Conservation (phyloP, 2,329 filamentous ascomycete species). For the Neonectria neomacrospora region DNA sequence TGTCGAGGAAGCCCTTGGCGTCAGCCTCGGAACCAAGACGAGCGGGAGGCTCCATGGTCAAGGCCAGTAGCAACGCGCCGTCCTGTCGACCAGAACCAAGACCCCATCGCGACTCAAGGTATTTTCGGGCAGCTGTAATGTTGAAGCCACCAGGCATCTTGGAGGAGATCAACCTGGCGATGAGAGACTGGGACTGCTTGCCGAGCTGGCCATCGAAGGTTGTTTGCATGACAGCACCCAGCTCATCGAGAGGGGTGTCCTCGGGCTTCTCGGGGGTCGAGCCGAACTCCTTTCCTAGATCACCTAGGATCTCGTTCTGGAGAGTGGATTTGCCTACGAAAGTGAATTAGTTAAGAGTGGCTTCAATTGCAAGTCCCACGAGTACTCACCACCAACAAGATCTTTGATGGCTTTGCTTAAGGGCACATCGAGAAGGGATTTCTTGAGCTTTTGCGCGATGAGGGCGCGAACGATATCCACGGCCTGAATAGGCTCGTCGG, state of each 20-base stretch:
- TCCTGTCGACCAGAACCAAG: constrained; percentile 89
- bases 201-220: constrained; percentile 99
- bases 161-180: constrained; percentile 94
- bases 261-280: constrained; percentile 98
- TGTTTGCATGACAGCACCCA: constrained; percentile 93
- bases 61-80: constrained; percentile 84
- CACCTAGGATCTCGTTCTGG: constrained; percentile 98
- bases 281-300: constrained; percentile 97
- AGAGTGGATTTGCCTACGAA: constrained; percentile 91
- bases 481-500: constrained; percentile 87
- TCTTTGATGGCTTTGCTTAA: constrained; percentile 98
- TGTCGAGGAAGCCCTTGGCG: constrained; percentile 92
- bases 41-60: constrained; percentile 91
- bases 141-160: constrained; percentile 99
- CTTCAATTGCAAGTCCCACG: not conserved
- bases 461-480: constrained; percentile 89
- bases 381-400: constrained; percentile 86
- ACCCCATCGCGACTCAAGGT: constrained; percentile 94
- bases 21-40: constrained; percentile 91
- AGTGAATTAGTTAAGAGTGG: constrained; percentile 26
- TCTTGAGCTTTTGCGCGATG: constrained; percentile 98
- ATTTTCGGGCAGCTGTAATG: constrained; percentile 94
- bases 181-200: constrained; percentile 93
- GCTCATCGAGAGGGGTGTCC: constrained; percentile 94
- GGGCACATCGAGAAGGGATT: constrained; percentile 86